phyloP scores from a whole-genome alignment of 106 monocot species.

The Acorus calamus region DNA sequence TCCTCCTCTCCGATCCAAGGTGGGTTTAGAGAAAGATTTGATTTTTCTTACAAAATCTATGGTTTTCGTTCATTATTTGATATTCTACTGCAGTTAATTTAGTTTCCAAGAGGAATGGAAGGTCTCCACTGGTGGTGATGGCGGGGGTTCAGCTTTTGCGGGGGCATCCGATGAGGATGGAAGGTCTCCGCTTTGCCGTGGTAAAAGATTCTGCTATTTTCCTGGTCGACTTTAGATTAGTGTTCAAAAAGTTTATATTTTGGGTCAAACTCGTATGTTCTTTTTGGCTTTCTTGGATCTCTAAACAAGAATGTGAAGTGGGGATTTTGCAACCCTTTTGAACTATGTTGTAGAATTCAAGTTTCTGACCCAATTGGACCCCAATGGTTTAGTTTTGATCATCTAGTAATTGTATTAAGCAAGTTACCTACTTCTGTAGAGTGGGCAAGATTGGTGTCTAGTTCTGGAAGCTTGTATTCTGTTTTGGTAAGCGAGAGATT shows the following conservation, averaged over 20 bases:
- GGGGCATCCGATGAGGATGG: conserved; percentile 20
- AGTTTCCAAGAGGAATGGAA: not conserved
- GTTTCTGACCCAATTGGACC: too few species aligned
- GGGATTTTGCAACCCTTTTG: too few species aligned
- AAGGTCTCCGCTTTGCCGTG: conserved; percentile 32
- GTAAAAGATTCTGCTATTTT: conserved; percentile 8
- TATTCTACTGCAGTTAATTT: not conserved
- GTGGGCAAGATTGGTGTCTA: too few species aligned
- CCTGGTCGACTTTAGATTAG: not conserved
- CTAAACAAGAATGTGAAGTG: too few species aligned
- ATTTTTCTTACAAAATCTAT: not conserved
- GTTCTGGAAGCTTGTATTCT: too few species aligned
- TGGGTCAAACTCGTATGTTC: not conserved
- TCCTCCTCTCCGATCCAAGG: conserved; percentile 6
- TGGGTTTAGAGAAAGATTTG: not conserved
- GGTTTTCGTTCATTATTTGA: not conserved
- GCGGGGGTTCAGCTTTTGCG: conserved; percentile 9
- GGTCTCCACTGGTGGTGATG: conserved; percentile 1
- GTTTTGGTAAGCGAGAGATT: too few species aligned
- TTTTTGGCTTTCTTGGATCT: not conserved
- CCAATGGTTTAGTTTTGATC: too few species aligned
- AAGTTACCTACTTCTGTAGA: too few species aligned
- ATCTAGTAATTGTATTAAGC: too few species aligned
- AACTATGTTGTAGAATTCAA: too few species aligned
- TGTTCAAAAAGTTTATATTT: not conserved